Base-by-base conservation (phyloP, 2,329 filamentous ascomycete species). In the Sodiomyces alkalinus region DNA sequence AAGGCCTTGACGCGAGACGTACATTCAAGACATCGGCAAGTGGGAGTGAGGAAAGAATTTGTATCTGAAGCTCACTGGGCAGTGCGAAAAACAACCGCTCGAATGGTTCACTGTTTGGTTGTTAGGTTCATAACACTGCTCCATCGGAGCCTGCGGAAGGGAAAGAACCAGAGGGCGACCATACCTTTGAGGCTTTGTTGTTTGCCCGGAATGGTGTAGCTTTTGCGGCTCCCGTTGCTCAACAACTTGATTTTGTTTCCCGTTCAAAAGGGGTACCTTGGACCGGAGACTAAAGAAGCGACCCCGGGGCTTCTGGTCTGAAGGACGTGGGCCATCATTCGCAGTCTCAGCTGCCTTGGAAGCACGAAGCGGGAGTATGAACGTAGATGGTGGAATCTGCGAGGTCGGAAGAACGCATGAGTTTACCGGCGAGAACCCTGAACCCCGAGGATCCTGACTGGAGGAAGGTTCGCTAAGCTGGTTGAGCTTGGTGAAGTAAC, bases 41-140 rank as follows among this genome's bases (percentile, higher is more conserved):
- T 1, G 72, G 68, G 17, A 77, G 53, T 2, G 62, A 61, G 3
- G 67, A 60, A 27, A 76, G 64, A 36, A 77, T 64, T 40, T 75
- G 68, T 15, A 73, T 60, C 45, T 75, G 70, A 25, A 77, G 49
- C 46, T 77, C 72, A 33, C 61, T 69, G 3, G 72, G 72, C 5
- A 77, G 50, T 17, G 51, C 53, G 14, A 65, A 51, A 36, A 77
- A 74, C n/a, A 70, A 53, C 28, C 68, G 58, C 33, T 69, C 63
- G 23, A 74, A 61, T 2, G 64, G 56, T 13, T 22, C 20, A 15
- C 14, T 26, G 15, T n/a, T n/a, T n/a, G n/a, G n/a, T n/a, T n/a
- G n/a, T n/a, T n/a, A n/a, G n/a, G n/a, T n/a, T n/a, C n/a, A n/a
- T n/a, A n/a, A n/a, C n/a, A n/a, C n/a, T n/a, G n/a, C n/a, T n/a